Conservation (phyloP, 208 protist species). For the Wallacemonas sp. region DNA sequence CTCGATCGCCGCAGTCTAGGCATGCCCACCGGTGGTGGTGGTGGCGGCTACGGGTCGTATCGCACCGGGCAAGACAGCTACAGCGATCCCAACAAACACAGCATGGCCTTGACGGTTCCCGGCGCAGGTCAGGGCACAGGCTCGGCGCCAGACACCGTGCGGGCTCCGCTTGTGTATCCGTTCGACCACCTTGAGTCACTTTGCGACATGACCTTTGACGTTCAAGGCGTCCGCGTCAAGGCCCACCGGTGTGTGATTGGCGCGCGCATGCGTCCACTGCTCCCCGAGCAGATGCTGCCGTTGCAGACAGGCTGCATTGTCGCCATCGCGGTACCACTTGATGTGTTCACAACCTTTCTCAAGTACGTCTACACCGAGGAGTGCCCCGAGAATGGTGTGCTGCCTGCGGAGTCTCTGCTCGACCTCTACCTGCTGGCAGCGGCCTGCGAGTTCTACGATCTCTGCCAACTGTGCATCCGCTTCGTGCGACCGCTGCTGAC, state of each 20-base stretch:
- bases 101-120: background rate
- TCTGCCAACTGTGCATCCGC: constrained; percentile 66
- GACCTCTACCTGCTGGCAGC: constrained; percentile 79
- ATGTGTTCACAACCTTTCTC: constrained; percentile 84
- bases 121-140: background rate
- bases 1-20: constrained; percentile 24
- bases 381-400: constrained; percentile 64
- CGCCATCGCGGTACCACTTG: constrained; percentile 64
- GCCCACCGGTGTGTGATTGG: constrained; percentile 89
- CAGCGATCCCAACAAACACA: constrained; percentile 9
- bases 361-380: constrained; percentile 89
- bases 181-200: constrained; percentile 78
- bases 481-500: constrained; percentile 75
- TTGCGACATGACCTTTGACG: constrained; percentile 87
- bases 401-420: constrained; percentile 74
- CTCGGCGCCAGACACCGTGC: background rate
- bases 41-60: constrained; percentile 12
- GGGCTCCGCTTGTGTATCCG: constrained; percentile 73
- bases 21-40: constrained; percentile 7
- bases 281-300: constrained; percentile 75
- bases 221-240: constrained; percentile 76
- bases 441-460: constrained; percentile 83
- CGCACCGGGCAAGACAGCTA: constrained; percentile 5
- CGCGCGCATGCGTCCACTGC: constrained; percentile 72
- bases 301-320: constrained; percentile 80